These are phyloP conservation scores for Colletotrichum tabaci DNA, from an alignment of 2,329 filamentous ascomycete species.

Conservation along the genomic window DNA sequence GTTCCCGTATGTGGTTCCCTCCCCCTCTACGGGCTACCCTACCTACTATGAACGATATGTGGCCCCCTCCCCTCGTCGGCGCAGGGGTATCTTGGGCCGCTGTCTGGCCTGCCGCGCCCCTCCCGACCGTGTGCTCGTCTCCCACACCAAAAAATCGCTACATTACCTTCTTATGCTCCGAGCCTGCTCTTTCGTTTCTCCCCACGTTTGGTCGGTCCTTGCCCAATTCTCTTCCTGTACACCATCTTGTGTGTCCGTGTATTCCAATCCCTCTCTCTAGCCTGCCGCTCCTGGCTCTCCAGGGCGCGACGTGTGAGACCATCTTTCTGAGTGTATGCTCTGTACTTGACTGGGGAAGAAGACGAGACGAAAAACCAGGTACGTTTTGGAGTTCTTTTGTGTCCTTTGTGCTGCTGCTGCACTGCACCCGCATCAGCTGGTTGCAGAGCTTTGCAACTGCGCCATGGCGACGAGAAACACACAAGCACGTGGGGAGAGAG, in stretches of 20 bases:
- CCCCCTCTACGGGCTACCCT: constrained; percentile 4
- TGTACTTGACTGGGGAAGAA: constrained; percentile 28
- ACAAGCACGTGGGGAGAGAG: neutral
- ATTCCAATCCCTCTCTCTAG: constrained; percentile 49
- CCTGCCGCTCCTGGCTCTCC: constrained; percentile 63
- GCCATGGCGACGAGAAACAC: constrained; percentile 28
- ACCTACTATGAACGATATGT: constrained; percentile 7
- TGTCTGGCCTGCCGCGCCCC: constrained; percentile 37
- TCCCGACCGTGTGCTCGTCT: constrained; percentile 34
- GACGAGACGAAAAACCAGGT: constrained; percentile 23
- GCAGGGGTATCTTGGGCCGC: constrained; percentile 43
- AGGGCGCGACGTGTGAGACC: constrained; percentile 60
- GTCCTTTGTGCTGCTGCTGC: neutral
- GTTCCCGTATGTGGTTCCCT: constrained; percentile 35
- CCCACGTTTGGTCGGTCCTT: constrained; percentile 40
- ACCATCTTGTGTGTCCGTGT: constrained; percentile 46
- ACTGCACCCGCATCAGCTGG: constrained; percentile 9
- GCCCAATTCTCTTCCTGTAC: constrained; percentile 53
- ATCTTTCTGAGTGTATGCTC: constrained; percentile 38
- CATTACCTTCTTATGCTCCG: constrained; percentile 41
- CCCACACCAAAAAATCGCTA: constrained; percentile 39
- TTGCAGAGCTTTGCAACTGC: constrained; percentile 19
- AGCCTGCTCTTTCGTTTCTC: constrained; percentile 27
- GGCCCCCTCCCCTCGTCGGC: constrained; percentile 15
- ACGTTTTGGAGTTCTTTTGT: constrained; percentile 21